Evolutionary conservation across 2,329 filamentous ascomycete genomes (phyloP).

Genomic region (Tolypocladium inflatum): DNA sequence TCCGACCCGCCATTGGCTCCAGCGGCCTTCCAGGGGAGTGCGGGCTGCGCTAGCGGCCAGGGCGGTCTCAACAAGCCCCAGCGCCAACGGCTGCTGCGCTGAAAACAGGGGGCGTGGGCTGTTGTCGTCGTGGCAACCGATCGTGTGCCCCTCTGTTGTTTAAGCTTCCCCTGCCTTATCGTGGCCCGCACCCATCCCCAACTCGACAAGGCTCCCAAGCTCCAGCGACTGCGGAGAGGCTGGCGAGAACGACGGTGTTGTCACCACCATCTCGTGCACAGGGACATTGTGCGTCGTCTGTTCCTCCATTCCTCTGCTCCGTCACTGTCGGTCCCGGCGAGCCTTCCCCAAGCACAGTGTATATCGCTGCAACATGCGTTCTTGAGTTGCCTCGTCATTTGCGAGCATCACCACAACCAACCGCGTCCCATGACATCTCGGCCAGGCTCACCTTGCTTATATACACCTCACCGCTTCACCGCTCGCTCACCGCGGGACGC

Average conservation of each 20-base stretch:
- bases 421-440: neutral
- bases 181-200: neutral
- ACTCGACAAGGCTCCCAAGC: neutral
- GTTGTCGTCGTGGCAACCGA: conserved; percentile 8
- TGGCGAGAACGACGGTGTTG: neutral
- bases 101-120: neutral
- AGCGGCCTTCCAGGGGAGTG: neutral
- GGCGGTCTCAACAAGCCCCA: neutral
- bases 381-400: neutral
- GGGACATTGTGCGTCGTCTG: neutral
- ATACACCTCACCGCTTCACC: neutral
- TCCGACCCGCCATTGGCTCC: neutral
- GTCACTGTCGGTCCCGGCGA: neutral
- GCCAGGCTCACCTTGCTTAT: neutral
- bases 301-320: neutral
- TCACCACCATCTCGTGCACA: neutral
- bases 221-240: neutral
- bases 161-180: neutral
- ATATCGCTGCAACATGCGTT: neutral
- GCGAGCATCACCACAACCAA: neutral
- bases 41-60: neutral
- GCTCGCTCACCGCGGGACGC: neutral
- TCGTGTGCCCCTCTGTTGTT: conserved; percentile 10
- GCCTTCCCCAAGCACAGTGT: neutral
- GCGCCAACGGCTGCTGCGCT: neutral